Conservation (phyloP, 2,329 filamentous ascomycete species). For the Mycosphaerella sp. region DNA sequence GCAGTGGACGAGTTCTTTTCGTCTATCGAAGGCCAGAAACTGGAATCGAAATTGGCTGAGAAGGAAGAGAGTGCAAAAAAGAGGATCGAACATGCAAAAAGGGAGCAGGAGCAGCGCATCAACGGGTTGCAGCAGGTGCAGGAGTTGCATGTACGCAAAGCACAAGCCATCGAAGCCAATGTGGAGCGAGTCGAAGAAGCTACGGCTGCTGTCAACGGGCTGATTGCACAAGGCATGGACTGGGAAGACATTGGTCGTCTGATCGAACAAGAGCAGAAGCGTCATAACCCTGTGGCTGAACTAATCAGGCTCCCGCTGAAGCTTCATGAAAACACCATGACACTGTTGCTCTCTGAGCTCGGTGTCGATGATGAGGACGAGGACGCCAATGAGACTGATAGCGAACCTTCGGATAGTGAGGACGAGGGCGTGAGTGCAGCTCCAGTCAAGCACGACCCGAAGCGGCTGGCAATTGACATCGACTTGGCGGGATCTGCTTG, state of each 20-base stretch:
- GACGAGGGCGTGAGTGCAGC: constrained; percentile 46
- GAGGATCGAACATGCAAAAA: constrained; percentile 76
- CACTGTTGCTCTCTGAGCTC: constrained; percentile 68
- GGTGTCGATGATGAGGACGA: constrained; percentile 57
- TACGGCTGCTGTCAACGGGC: constrained; percentile 81
- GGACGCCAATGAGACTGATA: constrained; percentile 58
- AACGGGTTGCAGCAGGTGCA: constrained; percentile 78
- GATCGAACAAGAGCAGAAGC: constrained; percentile 77
- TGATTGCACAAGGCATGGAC: constrained; percentile 94
- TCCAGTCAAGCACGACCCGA: constrained; percentile 32
- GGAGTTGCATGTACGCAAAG: constrained; percentile 77
- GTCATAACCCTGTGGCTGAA: constrained; percentile 76
- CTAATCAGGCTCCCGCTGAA: constrained; percentile 84
- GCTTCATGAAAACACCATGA: constrained; percentile 82
- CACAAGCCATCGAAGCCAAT: constrained; percentile 84
- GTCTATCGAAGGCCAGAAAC: constrained; percentile 86
- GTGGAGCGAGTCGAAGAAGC: constrained; percentile 86
- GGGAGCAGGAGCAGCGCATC: constrained; percentile 78
- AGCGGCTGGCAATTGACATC: constrained; percentile 68
- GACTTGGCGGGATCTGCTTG: constrained; percentile 76
- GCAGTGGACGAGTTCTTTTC: constrained; percentile 97
- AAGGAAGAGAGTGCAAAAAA: constrained; percentile 72
- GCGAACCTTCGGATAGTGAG: constrained; percentile 56
- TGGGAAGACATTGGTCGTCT: constrained; percentile 88
- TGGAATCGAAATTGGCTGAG: constrained; percentile 77